Percentiles rank a stretch among this genome's conserved stretches.
Conservation (phyloP, 2,329 filamentous ascomycete species). For the Cladosporium sp. region DNA sequence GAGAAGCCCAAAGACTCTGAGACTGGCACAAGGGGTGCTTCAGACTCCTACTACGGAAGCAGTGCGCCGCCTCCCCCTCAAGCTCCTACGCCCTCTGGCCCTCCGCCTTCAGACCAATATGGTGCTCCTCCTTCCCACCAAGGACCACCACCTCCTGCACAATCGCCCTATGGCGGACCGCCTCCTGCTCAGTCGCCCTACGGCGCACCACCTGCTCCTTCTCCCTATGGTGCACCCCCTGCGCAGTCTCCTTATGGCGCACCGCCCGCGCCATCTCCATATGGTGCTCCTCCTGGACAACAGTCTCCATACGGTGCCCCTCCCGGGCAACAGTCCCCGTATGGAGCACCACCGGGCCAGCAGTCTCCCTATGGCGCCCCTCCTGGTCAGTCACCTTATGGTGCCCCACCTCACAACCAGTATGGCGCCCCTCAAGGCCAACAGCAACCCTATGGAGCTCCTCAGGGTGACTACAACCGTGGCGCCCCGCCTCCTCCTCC, state of each 20-base stretch:
- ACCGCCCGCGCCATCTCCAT: slow-evolving; percentile 12
- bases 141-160: slow-evolving; percentile 22
- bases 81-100: slow-evolving; percentile 13
- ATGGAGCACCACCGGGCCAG: slow-evolving; percentile 16
- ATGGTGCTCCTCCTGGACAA: slow-evolving; percentile 3
- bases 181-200: slow-evolving; percentile 13
- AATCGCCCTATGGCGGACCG: slow-evolving; percentile 19
- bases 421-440: slow-evolving; percentile 27
- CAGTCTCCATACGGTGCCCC: slow-evolving; percentile 17
- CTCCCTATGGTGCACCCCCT: slow-evolving; percentile 5
- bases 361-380: slow-evolving; percentile 8
- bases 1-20: slow-evolving; percentile 34
- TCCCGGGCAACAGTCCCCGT: slow-evolving; percentile 23
- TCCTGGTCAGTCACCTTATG: slow-evolving; percentile 21
- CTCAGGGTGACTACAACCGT: slow-evolving; percentile 32
- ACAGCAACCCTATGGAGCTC: slow-evolving; percentile 26
- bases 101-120: slow-evolving; percentile 7
- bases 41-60: slow-evolving; percentile 19
- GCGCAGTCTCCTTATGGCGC: slow-evolving; percentile 8
- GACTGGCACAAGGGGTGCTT: slow-evolving; percentile 23
- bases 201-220: slow-evolving; percentile 4
- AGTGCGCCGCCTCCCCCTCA: not conserved
- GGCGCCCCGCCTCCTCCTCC: slow-evolving; percentile 31
- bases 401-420: slow-evolving; percentile 6
- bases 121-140: slow-evolving; percentile 1